phyloP scores from a whole-genome alignment of 2,329 filamentous ascomycete genomes.

The Triangularia verruculosa region DNA sequence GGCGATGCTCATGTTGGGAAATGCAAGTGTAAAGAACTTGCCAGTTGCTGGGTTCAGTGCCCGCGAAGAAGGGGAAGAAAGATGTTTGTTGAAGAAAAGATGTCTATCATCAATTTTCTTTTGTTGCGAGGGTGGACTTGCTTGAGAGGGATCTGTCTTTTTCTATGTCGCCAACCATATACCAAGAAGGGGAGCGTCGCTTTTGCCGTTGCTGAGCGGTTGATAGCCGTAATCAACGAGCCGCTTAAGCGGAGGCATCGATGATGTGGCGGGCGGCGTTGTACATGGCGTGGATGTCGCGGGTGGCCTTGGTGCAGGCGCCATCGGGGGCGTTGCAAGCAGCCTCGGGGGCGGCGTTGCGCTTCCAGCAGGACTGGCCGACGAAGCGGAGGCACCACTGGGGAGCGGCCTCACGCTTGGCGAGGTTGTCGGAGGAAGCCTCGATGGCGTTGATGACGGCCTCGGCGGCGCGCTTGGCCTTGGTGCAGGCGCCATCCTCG shows the following conservation, averaged over 20 bases:
- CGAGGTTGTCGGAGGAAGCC: slow-evolving; percentile 26
- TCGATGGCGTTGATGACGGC: slow-evolving; percentile 34
- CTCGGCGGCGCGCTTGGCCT: slow-evolving; percentile 41
- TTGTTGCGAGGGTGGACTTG: background rate
- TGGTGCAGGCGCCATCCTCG: slow-evolving; percentile 42
- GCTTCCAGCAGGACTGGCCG: slow-evolving; percentile 40
- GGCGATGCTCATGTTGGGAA: slow-evolving; percentile 1
- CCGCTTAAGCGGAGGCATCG: slow-evolving; percentile 21
- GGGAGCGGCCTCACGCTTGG: slow-evolving; percentile 26
- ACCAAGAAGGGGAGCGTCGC: slow-evolving; percentile 4
- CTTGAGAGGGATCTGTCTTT: background rate
- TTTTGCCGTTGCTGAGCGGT: background rate
- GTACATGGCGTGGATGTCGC: slow-evolving; percentile 37
- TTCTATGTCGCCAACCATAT: slow-evolving; percentile 17
- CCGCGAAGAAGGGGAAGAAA: background rate
- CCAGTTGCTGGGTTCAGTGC: background rate
- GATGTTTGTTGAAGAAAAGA: background rate
- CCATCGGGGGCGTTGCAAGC: slow-evolving; percentile 34
- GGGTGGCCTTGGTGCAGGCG: slow-evolving; percentile 36
- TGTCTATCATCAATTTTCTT: background rate
- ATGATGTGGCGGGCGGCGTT: slow-evolving; percentile 33
- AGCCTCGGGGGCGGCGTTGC: slow-evolving; percentile 33
- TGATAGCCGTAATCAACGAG: background rate
- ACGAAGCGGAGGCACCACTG: slow-evolving; percentile 34
- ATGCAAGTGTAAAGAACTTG: background rate